Conservation (phyloP, 2,329 filamentous ascomycete species). For the Chaetomium globosum region DNA sequence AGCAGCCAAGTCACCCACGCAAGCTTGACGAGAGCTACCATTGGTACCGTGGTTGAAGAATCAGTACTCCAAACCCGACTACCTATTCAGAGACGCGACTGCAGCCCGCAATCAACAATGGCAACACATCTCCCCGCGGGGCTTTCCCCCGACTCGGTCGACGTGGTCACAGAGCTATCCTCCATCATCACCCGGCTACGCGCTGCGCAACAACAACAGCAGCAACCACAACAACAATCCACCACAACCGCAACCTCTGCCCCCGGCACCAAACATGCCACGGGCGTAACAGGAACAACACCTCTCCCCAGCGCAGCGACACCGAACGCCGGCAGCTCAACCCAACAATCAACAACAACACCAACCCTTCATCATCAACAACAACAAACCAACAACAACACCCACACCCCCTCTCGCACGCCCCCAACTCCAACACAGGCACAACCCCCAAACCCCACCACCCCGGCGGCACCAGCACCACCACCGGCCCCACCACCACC, state of each 20-base stretch:
- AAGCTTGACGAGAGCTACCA: neutral
- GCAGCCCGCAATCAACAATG: conserved; percentile 24
- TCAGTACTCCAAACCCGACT: neutral
- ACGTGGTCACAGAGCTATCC: conserved; percentile 80
- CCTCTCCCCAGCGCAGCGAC: conserved; percentile 31
- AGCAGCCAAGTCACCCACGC: neutral
- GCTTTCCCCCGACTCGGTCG: conserved; percentile 79
- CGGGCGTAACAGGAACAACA: conserved; percentile 35
- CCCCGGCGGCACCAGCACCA: conserved; percentile 15
- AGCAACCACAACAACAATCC: conserved; percentile 8
- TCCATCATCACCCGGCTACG: conserved; percentile 75
- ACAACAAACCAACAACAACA: neutral
- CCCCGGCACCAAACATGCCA: conserved; percentile 33
- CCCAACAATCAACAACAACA: neutral
- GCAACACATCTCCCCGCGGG: conserved; percentile 56
- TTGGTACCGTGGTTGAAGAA: neutral
- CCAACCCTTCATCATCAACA: no score
- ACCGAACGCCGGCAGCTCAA: neutral
- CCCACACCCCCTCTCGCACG: conserved; percentile 30
- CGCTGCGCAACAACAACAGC: conserved; percentile 40
- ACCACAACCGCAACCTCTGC: conserved; percentile 29
- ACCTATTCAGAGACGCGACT: neutral
- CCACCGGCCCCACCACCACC: conserved; percentile 33
- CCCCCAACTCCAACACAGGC: neutral
- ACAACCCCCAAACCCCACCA: conserved; percentile 14